Base-by-base conservation (phyloP, 257 asterid genomes). In the Solanum pinnatisectum region DNA sequence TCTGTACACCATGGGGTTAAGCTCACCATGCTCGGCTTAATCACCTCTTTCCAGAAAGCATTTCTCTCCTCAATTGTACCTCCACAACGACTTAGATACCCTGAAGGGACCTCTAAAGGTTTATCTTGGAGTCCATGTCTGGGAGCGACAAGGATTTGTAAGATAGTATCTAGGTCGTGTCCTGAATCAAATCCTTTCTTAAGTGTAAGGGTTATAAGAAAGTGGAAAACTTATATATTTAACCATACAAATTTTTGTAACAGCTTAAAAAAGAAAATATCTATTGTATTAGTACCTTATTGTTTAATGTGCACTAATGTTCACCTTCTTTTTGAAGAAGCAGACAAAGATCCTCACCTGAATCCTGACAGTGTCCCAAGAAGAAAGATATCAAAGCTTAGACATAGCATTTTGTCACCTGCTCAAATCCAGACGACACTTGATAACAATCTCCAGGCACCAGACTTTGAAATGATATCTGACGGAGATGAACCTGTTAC, bases 301-400 rank as follows among this genome's bases (percentile, higher is more conserved):
- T 73, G 49, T 60, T 44, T 35, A 13, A 35, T 74, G 46, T 68
- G n/a, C 16, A n/a, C 8, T 84, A 46, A 37, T 6, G 46, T 65
- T 68, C 90, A 87, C 89, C 90, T 88, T 84, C 87, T 67, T 60
- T 6, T 36, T 5, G 11, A 5, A 67, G 90, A 87, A 73, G 42
- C 25, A 49, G 78, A 22, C 12, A 85, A 87, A 8, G 27, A 46
- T 67, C 22, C 71, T 10, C 52, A 81, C 25, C 85, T 92, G 94
- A 89, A 86, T 71, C 23, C 84, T 3, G 77, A 49, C 5, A 85
- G 73, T 74, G 90, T 91, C 20, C 56, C 78, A 13, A 93, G 79
- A 90, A 90, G 67, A 77, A 94, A 86, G 87, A 93, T 94, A 78
- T 89, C 93, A 84, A 88, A 52, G 85, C 87, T 89, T 5, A 88